Evolutionary conservation across 2,329 filamentous ascomycete genomes (phyloP), one percentile per base, ranked within the genome.

Genomic region (Chaetomium sp.): DNA sequence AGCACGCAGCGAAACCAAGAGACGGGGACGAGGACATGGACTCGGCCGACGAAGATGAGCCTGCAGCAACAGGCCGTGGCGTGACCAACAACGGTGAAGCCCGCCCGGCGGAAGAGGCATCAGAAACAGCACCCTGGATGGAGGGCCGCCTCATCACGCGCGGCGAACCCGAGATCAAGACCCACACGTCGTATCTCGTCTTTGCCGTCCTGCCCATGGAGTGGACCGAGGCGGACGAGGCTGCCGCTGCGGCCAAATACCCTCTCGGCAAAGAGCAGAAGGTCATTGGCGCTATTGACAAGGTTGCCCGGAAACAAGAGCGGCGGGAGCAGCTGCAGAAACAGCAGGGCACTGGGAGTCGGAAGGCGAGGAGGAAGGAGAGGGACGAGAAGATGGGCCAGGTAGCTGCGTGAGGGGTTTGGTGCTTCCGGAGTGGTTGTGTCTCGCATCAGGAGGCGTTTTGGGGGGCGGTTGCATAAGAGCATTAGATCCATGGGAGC

Each of bases 151-250:
- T 98, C 49, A 84, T 92, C 33, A 92, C 96, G 72, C 85, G 92
- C 27, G 88, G 91, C 0, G 95, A 99, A 78, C 81, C 88, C 0
- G 95, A 99, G 73, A 80, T 98, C 66, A 97, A 97, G 83, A 95
- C 91, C 8, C 95, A 99, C 77, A 99, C 95, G 0, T 95, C 91
- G n/a, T 99, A 99, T 75, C 84, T 99, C 4, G 90, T 96, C 4
- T 99, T 99, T 79, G 95, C 95, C 0, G 81, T 95, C 3, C 78
- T 99, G 66, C 94, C 95, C n/a, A 83, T 87, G 51, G 88, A 91
- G 67, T 99, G 95, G 95, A 88, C 82, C 0, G 89, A 87, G 42
- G 90, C 90, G 66, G 92, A 97, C 69, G 95, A 99, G 78, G 84
- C 83, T 35, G 83, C 83, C 33, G 87, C 88, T 58, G 78, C 84